Evolutionary conservation across 441 rosid genomes (phyloP).

Genomic region (Syzygium malaccense): DNA sequence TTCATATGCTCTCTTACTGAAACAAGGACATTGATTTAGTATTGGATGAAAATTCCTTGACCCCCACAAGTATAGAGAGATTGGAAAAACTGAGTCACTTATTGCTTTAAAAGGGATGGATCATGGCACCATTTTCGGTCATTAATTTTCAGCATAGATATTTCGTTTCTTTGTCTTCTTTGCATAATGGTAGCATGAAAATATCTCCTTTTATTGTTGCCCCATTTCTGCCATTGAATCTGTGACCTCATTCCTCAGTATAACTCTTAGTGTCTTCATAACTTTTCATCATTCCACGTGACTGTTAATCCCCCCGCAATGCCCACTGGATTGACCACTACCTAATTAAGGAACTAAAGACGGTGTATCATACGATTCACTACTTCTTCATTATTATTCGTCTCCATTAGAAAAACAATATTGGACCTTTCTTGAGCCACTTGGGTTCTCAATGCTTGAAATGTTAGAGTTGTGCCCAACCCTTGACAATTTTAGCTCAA

Average conservation of each 20-base stretch:
- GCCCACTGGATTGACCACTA: background rate
- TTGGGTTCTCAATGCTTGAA: background rate
- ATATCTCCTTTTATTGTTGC: background rate
- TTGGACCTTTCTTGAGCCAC: fast-evolving
- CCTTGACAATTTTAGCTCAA: fast-evolving
- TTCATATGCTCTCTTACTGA: too few relatives aligned
- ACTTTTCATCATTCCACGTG: background rate
- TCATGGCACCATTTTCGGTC: too few relatives aligned
- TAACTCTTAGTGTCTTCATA: background rate
- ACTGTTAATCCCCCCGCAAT: fast-evolving
- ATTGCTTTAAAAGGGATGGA: too few relatives aligned
- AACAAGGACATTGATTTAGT: too few relatives aligned
- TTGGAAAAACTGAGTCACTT: too few relatives aligned
- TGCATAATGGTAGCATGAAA: too few relatives aligned
- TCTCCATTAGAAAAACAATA: too few relatives aligned
- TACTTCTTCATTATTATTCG: background rate
- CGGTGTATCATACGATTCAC: fast-evolving
- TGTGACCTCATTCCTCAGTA: background rate
- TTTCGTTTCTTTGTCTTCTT: too few relatives aligned
- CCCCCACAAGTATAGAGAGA: too few relatives aligned
- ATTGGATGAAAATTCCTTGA: too few relatives aligned
- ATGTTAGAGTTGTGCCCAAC: background rate
- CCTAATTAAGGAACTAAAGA: background rate
- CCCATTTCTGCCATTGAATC: fast-evolving
- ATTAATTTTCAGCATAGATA: too few relatives aligned